phyloP scores from a whole-genome alignment of 176 grass and related monocot species.

The Secale cereale region DNA sequence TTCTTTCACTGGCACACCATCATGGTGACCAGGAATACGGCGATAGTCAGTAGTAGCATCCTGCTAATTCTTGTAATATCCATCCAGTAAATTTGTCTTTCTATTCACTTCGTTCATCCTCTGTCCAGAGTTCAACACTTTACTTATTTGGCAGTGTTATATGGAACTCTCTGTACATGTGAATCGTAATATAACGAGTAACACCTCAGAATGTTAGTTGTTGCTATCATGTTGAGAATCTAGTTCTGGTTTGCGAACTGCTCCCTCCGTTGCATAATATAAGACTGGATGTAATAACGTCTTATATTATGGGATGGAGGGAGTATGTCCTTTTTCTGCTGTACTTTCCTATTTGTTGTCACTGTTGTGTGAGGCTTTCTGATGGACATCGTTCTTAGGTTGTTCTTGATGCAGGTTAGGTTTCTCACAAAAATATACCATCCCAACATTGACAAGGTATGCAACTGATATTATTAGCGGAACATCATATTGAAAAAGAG shows the following conservation, averaged over 20 bases:
- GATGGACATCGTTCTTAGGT: not conserved
- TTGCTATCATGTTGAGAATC: not conserved
- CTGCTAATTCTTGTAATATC: not conserved
- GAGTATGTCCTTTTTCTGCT: not conserved
- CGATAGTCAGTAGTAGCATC: not conserved
- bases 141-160: not conserved
- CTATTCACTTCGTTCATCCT: not conserved
- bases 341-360: not conserved
- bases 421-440: slow-evolving; percentile 98
- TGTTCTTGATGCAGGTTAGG: slow-evolving; percentile 59
- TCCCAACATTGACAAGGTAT: slow-evolving; percentile 92
- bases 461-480: not conserved
- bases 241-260: not conserved
- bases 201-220: not conserved
- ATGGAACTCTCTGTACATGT: not conserved
- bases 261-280: not conserved
- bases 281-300: too few relatives aligned
- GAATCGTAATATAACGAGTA: not conserved
- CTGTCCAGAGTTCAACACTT: not conserved
- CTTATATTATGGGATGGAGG: too few relatives aligned
- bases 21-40: not conserved
- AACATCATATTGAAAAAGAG: not conserved
- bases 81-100: not conserved
- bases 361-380: not conserved
- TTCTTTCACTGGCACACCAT: not conserved